A percentile compares a stretch with the other conserved stretches of the same genome.
Evolutionary conservation across 305 asterid genomes (phyloP).

Genomic region (Rubia balearica): DNA sequence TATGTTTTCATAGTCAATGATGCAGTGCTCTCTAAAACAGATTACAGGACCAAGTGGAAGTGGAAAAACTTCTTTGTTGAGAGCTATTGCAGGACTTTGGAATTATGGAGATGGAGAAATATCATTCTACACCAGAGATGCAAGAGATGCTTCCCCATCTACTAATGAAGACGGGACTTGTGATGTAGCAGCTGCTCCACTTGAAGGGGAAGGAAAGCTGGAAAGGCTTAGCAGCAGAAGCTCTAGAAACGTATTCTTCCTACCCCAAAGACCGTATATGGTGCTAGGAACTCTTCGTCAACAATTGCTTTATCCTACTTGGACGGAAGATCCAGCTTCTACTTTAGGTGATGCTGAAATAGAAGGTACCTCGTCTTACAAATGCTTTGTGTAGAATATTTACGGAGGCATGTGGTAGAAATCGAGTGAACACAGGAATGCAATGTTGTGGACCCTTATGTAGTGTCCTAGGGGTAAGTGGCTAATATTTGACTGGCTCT

Average conservation of each 20-base stretch:
- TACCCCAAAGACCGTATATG: constrained; percentile 96
- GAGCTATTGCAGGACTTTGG: constrained; percentile 94
- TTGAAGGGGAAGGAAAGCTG: constrained; percentile 19
- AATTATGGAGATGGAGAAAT: constrained; percentile 68
- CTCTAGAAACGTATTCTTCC: constrained; percentile 63
- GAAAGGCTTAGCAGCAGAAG: constrained; percentile 25
- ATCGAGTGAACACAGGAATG: no score
- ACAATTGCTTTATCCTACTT: constrained; percentile 80
- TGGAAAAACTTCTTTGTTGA: constrained; percentile 84
- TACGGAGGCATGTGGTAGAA: no score
- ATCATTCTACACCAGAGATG: constrained; percentile 42
- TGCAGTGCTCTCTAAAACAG: constrained; percentile 47
- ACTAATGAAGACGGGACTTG: constrained; percentile 26
- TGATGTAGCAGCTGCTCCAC: neutral
- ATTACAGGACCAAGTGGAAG: constrained; percentile 93
- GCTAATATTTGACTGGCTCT: constrained; percentile 8
- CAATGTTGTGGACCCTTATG: no score
- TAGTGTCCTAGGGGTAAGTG: no score
- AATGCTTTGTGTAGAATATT: no score
- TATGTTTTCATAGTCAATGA: constrained; percentile 11
- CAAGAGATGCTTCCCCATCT: constrained; percentile 23
- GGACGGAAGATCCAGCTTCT: constrained; percentile 43
- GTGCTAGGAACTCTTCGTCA: constrained; percentile 89
- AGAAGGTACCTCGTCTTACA: constrained; percentile 31
- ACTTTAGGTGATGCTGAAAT: constrained; percentile 31